phyloP scores from a whole-genome alignment of 2,329 filamentous ascomycete genomes.

The Phialophora tarda region DNA sequence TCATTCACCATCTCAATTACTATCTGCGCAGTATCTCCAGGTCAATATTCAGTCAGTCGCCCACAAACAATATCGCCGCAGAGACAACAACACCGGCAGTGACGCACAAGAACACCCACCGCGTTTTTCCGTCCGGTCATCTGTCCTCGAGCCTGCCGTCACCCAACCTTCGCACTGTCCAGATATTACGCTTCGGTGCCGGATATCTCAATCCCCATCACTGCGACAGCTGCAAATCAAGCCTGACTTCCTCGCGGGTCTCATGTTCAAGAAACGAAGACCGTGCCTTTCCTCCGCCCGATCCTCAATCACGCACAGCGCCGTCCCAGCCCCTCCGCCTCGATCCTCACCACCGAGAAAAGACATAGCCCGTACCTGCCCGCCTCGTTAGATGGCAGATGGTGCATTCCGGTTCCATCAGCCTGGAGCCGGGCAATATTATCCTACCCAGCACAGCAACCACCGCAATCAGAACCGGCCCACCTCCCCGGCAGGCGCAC shows the following conservation, averaged over 20 bases:
- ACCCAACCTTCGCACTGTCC: slow-evolving; percentile 10
- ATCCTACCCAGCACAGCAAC: slow-evolving; percentile 53
- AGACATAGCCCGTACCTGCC: slow-evolving; percentile 7
- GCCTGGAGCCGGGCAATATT: slow-evolving; percentile 59
- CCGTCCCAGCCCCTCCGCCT: slow-evolving; percentile 23
- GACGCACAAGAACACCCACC: slow-evolving; percentile 3
- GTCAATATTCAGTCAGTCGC: slow-evolving; percentile 28
- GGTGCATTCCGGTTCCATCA: slow-evolving; percentile 61
- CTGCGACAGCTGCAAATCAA: slow-evolving; percentile 16
- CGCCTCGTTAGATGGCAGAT: slow-evolving; percentile 61
- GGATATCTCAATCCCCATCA: slow-evolving; percentile 11
- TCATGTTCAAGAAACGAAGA: slow-evolving; percentile 59
- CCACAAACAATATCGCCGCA: slow-evolving; percentile 15
- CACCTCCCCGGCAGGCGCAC: slow-evolving; percentile 52
- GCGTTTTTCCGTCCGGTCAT: not conserved
- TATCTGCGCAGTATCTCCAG: slow-evolving; percentile 35
- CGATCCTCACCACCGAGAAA: slow-evolving; percentile 11
- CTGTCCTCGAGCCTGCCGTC: slow-evolving; percentile 16
- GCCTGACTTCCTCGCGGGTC: slow-evolving; percentile 33
- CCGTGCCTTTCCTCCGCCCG: slow-evolving; percentile 42
- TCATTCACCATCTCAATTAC: slow-evolving; percentile 34
- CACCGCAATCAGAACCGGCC: slow-evolving; percentile 53
- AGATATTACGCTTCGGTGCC: slow-evolving; percentile 22
- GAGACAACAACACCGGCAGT: slow-evolving; percentile 7
- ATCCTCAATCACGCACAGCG: slow-evolving; percentile 25